Conservation (phyloP, 139 green algal species). For the Closterium sp. region DNA sequence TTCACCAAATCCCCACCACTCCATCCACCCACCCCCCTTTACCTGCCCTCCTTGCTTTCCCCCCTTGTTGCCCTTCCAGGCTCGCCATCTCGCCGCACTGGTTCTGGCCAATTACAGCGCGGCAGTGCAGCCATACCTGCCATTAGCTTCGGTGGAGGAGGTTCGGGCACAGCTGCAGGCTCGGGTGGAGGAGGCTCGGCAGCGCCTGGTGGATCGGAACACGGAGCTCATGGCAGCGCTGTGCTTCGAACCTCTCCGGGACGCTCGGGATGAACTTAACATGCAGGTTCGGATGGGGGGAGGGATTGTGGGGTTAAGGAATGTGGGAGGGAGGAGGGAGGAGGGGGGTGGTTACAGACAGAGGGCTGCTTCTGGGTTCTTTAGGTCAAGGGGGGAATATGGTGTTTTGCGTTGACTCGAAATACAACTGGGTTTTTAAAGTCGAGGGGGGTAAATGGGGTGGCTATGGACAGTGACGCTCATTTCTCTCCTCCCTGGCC, state of each 20-base stretch:
- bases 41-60: no score
- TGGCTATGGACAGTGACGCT: no score
- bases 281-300: constrained; percentile 16
- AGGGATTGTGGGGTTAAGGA: not conserved
- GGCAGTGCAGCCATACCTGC: not conserved
- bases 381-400: not conserved
- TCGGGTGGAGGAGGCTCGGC: not conserved
- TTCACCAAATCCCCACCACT: no score
- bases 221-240: constrained; percentile 28
- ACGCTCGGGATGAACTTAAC: not conserved
- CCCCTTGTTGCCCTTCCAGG: not conserved
- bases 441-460: no score
- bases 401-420: no score
- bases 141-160: constrained; percentile 1
- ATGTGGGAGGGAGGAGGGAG: not conserved
- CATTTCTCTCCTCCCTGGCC: no score
- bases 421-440: no score
- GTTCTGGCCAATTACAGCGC: not conserved
- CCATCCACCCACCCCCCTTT: no score
- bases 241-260: constrained; percentile 16
- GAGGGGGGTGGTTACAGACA: not conserved
- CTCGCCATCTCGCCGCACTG: not conserved
- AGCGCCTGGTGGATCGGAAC: constrained; percentile 17
- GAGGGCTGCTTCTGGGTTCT: not conserved
- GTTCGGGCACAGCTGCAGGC: not conserved